phyloP scores from a whole-genome alignment of 2,329 filamentous ascomycete genomes.

The Aspergillus costaricaensis region DNA sequence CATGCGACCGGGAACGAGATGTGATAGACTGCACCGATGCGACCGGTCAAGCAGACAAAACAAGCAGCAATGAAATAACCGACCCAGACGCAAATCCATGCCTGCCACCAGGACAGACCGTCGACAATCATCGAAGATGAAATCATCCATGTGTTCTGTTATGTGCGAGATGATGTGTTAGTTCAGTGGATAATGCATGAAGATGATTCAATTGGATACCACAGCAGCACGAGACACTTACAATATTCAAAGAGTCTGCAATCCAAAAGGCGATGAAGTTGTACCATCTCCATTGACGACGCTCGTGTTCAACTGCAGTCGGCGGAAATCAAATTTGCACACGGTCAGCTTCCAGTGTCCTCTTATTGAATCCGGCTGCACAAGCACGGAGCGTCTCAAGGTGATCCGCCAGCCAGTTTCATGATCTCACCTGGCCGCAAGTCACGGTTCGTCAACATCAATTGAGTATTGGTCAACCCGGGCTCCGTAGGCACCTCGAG shows the following conservation, averaged over 20 bases:
- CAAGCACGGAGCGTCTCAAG: slow-evolving; percentile 12
- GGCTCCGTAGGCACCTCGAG: slow-evolving; percentile 73
- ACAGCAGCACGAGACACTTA: slow-evolving; percentile 30
- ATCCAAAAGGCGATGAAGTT: slow-evolving; percentile 91
- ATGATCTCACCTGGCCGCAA: slow-evolving; percentile 62
- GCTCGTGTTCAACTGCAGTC: slow-evolving; percentile 69
- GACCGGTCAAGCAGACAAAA: slow-evolving; percentile 77
- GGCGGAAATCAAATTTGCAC: slow-evolving; percentile 18
- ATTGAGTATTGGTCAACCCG: slow-evolving; percentile 73
- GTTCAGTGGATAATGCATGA: background rate
- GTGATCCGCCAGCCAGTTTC: slow-evolving; percentile 8
- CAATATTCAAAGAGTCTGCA: slow-evolving; percentile 80
- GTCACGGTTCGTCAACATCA: slow-evolving; percentile 86
- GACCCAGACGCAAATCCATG: slow-evolving; percentile 84
- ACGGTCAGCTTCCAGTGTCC: slow-evolving; percentile 14
- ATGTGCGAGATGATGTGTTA: background rate
- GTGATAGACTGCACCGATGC: slow-evolving; percentile 84
- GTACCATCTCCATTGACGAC: slow-evolving; percentile 81
- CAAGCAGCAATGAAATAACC: slow-evolving; percentile 75
- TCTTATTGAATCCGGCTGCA: slow-evolving; percentile 5
- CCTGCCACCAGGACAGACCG: slow-evolving; percentile 88
- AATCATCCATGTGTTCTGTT: slow-evolving; percentile 87
- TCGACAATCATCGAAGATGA: slow-evolving; percentile 76
- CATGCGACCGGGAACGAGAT: slow-evolving; percentile 83
- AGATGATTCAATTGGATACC: background rate